These are phyloP conservation scores for Mallotus nudiflorus DNA, from an alignment of 345 rosid genomes.

Conservation along the genomic window DNA sequence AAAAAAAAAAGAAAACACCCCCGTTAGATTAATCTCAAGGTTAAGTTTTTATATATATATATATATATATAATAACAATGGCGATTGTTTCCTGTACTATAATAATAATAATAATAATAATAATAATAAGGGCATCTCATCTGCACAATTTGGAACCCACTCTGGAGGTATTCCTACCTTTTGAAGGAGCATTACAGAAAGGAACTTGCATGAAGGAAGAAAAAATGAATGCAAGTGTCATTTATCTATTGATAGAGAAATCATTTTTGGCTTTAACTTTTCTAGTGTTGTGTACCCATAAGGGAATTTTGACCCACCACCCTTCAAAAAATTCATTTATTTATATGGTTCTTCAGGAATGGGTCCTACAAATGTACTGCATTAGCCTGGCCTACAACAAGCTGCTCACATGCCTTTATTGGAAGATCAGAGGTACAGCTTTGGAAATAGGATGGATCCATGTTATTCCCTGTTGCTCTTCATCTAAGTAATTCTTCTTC, in stretches of 20 bases:
- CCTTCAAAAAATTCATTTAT: constrained; percentile 25
- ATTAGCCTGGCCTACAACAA: constrained; percentile 53
- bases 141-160: too few species aligned
- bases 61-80: too few species aligned
- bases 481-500: too few species aligned
- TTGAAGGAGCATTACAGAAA: too few species aligned
- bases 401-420: constrained; percentile 64
- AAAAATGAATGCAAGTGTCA: constrained; percentile 19
- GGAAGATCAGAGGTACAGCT: constrained; percentile 36
- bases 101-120: too few species aligned
- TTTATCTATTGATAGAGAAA: constrained; percentile 30
- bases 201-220: too few species aligned
- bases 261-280: constrained; percentile 30
- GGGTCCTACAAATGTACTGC: constrained; percentile 43
- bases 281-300: constrained; percentile 30
- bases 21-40: too few species aligned
- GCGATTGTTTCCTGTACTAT: too few species aligned
- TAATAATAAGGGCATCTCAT: too few species aligned
- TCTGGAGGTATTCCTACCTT: too few species aligned
- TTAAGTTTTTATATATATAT: too few species aligned
- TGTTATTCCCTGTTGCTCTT: constrained; percentile 51
- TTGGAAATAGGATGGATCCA: constrained; percentile 54
- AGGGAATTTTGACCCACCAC: constrained; percentile 38
- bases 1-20: too few species aligned
- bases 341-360: constrained; percentile 11